These are phyloP conservation scores for Ogataea sp. DNA, from an alignment of 805 yeast genomes.

Conservation along the genomic window DNA sequence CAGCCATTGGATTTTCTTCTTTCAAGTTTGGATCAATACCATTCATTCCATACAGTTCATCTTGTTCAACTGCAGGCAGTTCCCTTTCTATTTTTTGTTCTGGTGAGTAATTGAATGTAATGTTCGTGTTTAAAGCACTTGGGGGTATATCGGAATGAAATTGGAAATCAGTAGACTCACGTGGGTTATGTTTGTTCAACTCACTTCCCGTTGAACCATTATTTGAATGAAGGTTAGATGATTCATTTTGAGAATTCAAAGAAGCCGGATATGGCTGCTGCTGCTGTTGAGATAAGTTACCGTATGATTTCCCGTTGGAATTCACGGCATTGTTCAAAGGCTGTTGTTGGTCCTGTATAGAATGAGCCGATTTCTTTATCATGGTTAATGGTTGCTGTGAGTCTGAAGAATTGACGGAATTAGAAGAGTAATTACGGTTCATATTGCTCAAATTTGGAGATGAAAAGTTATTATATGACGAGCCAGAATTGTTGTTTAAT, in stretches of 20 bases:
- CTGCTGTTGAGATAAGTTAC: not conserved
- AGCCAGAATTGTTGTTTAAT: not conserved
- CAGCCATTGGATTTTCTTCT: slow-evolving; percentile 1
- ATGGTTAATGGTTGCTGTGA: not conserved
- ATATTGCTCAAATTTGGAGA: slow-evolving; percentile 4
- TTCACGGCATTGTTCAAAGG: not conserved
- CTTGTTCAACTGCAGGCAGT: not conserved
- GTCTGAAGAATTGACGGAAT: not conserved
- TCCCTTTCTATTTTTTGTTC: not conserved
- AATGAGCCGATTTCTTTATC: not conserved
- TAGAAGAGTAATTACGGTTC: not conserved
- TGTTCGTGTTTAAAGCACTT: not conserved
- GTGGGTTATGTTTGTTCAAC: too few relatives aligned
- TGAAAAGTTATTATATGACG: slow-evolving; percentile 1
- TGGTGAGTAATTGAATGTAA: not conserved
- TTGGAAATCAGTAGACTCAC: slow-evolving; percentile 1
- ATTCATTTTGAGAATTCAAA: not conserved
- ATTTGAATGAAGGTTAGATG: not conserved
- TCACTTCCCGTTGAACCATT: too few relatives aligned
- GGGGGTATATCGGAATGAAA: not conserved
- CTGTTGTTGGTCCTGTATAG: not conserved
- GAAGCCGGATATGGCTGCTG: too few relatives aligned
- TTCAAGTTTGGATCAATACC: not conserved
- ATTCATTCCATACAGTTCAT: not conserved
- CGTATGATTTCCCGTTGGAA: not conserved